Conservation (phyloP, 139 green algal species). For the Eudorina sp. region DNA sequence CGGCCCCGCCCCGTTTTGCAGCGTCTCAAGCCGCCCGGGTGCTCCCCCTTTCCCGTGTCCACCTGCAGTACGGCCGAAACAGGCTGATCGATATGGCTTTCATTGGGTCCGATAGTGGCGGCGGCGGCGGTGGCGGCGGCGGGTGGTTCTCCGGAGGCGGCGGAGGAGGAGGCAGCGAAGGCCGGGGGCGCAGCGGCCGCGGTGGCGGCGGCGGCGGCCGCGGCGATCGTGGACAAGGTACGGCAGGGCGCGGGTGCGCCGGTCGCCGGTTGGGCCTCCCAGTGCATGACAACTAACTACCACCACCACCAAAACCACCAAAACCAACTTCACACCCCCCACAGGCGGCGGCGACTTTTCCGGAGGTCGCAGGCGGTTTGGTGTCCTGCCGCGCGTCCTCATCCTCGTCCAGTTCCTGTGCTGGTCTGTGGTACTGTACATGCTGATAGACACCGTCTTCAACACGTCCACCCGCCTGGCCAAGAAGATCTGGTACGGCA, state of each 20-base stretch:
- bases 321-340: neutral
- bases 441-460: conserved; percentile 13
- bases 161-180: neutral
- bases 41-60: no score
- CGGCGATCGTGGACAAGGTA: neutral
- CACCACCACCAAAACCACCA: neutral
- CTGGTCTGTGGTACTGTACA: conserved; percentile 34
- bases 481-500: neutral
- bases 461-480: neutral
- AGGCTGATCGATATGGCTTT: neutral
- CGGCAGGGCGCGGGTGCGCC: no score
- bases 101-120: neutral
- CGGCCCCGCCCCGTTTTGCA: no score
- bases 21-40: no score
- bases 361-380: conserved; percentile 16
- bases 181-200: neutral
- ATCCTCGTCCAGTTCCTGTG: conserved; percentile 3
- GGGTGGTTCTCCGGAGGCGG: neutral
- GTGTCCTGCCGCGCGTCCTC: conserved; percentile 21
- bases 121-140: neutral
- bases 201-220: neutral
- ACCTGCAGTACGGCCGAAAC: conserved; percentile 36
- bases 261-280: no score
- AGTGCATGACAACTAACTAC: neutral
- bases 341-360: neutral